Conservation (phyloP, 2,329 filamentous ascomycete genomes). For the Xylaria sp. region DNA sequence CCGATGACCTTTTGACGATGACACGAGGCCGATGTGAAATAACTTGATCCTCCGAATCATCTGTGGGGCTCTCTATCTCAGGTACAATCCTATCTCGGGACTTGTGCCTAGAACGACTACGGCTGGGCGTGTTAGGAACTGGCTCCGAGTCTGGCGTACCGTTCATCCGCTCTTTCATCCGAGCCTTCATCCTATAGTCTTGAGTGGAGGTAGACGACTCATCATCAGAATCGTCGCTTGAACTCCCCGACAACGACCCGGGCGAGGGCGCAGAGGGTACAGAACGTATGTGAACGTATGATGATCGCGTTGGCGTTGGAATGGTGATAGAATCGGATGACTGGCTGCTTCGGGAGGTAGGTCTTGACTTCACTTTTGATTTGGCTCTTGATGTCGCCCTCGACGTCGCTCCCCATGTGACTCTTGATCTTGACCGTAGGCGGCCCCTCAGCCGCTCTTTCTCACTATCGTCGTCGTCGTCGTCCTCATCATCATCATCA, state of each 20-base stretch:
- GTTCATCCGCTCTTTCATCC: conserved; percentile 41
- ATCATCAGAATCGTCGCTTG: conserved; percentile 48
- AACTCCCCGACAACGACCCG: conserved; percentile 53
- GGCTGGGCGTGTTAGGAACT: conserved; percentile 33
- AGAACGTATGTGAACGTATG: conserved; percentile 53
- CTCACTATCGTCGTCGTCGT: conserved; percentile 40
- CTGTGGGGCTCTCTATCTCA: conserved; percentile 36
- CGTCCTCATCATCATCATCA: conserved; percentile 42
- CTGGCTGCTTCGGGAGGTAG: conserved; percentile 31
- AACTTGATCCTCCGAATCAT: conserved; percentile 34
- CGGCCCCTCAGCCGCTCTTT: conserved; percentile 45
- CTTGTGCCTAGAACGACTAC: conserved; percentile 32
- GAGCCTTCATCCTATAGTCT: conserved; percentile 33
- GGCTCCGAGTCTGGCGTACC: conserved; percentile 39
- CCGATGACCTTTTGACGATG: conserved; percentile 38
- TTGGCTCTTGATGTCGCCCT: conserved; percentile 30
- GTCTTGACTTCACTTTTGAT: conserved; percentile 41
- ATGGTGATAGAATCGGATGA: conserved; percentile 38
- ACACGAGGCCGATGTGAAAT: conserved; percentile 30
- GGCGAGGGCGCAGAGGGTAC: conserved; percentile 53
- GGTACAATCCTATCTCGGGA: conserved; percentile 32
- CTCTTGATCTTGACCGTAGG: conserved; percentile 44
- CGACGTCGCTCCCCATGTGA: conserved; percentile 22
- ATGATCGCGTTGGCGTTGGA: conserved; percentile 50
- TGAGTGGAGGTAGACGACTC: conserved; percentile 34